phyloP scores from a whole-genome alignment of 768 basidiomycete genomes.

The Cubamyces sp. region DNA sequence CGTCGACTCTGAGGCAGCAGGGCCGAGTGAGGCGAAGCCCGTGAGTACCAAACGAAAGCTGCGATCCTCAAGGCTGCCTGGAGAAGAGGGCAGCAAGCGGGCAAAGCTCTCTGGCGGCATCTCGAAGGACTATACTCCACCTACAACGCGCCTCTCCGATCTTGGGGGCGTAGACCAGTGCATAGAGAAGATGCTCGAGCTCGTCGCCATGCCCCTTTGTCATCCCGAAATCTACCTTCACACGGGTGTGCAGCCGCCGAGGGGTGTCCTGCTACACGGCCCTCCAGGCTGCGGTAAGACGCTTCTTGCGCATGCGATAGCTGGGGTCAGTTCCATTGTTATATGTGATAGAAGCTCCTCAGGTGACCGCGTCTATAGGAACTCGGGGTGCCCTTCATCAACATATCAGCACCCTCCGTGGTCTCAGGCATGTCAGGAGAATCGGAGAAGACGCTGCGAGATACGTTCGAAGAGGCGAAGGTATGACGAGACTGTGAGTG shows the following conservation, averaged over 20 bases:
- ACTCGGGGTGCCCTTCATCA: conserved; percentile 90
- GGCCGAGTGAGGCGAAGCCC: conserved; percentile 26
- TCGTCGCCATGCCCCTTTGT: conserved; percentile 93
- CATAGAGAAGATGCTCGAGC: conserved; percentile 91
- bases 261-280: conserved; percentile 92
- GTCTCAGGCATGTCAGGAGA: conserved; percentile 99
- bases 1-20: conserved; percentile 11
- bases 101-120: conserved; percentile 49
- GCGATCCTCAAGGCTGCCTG: conserved; percentile 50
- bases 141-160: conserved; percentile 75
- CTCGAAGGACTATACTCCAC: conserved; percentile 72
- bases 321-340: conserved; percentile 66
- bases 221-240: conserved; percentile 96
- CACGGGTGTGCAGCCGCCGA: conserved; percentile 89
- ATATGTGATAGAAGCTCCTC: not conserved
- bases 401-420: conserved; percentile 91
- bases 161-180: conserved; percentile 87
- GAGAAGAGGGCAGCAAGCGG: conserved; percentile 62
- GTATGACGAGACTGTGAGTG: conserved; percentile 43
- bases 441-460: conserved; percentile 93
- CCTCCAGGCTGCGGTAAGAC: conserved; percentile 99
- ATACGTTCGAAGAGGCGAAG: conserved; percentile 97
- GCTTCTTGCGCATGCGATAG: conserved; percentile 89
- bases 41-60: conserved; percentile 63
- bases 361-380: conserved; percentile 55